Conservation (phyloP, 1,284 basidiomycete species). For the Volvariella volvacea region DNA sequence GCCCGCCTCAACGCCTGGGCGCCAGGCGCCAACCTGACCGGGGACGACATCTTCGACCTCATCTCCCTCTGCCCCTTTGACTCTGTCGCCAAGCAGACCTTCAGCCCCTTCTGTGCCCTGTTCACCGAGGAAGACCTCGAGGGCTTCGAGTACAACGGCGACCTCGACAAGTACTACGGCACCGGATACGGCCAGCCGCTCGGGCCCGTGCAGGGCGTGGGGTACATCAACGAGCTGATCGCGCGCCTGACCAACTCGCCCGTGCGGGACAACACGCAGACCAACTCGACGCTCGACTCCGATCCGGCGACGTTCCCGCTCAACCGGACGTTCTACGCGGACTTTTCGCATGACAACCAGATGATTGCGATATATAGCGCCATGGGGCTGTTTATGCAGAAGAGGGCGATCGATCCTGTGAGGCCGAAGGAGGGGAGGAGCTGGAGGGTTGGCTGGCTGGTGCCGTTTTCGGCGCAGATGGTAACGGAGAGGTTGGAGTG, state of each 20-base stretch:
- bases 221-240: slow-evolving; percentile 79
- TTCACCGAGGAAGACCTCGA: slow-evolving; percentile 56
- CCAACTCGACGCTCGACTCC: slow-evolving; percentile 71
- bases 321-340: slow-evolving; percentile 56
- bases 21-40: slow-evolving; percentile 54
- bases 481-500: slow-evolving; percentile 57
- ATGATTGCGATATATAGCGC: slow-evolving; percentile 76
- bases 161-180: slow-evolving; percentile 74
- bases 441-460: slow-evolving; percentile 57
- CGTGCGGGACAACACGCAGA: slow-evolving; percentile 66
- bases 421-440: slow-evolving; percentile 31
- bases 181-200: slow-evolving; percentile 66
- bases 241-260: slow-evolving; percentile 63
- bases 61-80: slow-evolving; percentile 79
- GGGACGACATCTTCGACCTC: slow-evolving; percentile 52
- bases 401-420: slow-evolving; percentile 32
- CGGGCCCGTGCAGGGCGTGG: slow-evolving; percentile 72
- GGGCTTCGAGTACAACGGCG: slow-evolving; percentile 62
- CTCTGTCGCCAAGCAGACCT: slow-evolving; percentile 42
- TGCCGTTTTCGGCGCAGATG: slow-evolving; percentile 62
- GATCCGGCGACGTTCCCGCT: slow-evolving; percentile 70
- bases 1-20: slow-evolving; percentile 56
- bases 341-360: slow-evolving; percentile 80
- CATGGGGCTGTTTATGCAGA: slow-evolving; percentile 56
- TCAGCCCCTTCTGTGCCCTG: slow-evolving; percentile 67